Evolutionary conservation across 148 eudicot genomes (phyloP), one percentile per base, ranked within the genome.

Genomic region (Pharnaceum exiguum): DNA sequence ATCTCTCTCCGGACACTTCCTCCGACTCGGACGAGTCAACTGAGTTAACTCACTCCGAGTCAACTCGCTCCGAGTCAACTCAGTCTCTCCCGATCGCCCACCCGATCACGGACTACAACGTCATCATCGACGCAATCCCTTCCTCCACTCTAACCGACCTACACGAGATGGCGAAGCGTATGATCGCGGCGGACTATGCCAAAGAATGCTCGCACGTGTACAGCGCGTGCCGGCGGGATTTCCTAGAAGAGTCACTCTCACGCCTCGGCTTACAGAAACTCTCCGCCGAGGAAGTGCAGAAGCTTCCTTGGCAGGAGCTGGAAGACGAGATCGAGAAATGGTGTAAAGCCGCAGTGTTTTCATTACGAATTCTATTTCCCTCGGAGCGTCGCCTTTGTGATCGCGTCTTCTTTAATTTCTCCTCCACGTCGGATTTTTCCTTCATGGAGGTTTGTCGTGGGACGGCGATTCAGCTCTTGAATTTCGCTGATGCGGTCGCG

Each of bases 361-460:
- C 96, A 0, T 72, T 89, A 0, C 57, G 85, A 31, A 82, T 94
- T 16, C 80, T 94, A 16, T 86, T 86, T 61, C 99, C 99, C 0
- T 89, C 95, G 37, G 99, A 94, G 62, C 76, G 93, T 11, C 79
- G 87, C 2, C 66, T 94, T 4, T 94, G 96, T 62, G 96, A 94
- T 42, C 89, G 96, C 1, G 82, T 94, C 24, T 94, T 86, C 74
- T 67, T 36, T 17, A 86, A 93, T 0, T 70, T 75, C 37, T 36
- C 77, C n/a, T 32, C 83, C 2, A 80, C 83, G 0, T 71, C 93
- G 0, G 99, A 94, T 54, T 79, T 89, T 18, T 79, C 99, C 1
- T 94, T 84, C 63, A 89, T 94, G 99, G 95, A 86, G 78, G 99
- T 86, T 7, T 89, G 89, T 57, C 77, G 99, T 38, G 96, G 86